phyloP scores from a whole-genome alignment of 352 stramenopile genomes.

The Hyaloperonospora arabidopsidis region DNA sequence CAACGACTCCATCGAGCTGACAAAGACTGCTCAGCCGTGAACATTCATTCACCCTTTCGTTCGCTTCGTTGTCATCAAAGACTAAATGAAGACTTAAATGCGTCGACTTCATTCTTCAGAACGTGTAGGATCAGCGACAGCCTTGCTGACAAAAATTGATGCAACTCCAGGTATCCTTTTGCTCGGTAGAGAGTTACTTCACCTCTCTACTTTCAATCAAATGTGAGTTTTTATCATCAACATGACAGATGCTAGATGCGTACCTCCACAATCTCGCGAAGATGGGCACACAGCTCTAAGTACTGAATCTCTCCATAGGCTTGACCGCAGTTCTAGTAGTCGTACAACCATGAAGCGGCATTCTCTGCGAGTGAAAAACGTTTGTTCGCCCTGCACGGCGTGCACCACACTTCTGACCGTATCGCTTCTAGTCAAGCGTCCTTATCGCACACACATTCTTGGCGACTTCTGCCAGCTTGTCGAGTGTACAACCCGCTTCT shows the following conservation, averaged over 20 bases:
- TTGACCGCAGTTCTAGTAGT: conserved; percentile 96
- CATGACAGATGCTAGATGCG: too few relatives aligned
- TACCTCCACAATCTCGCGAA: conserved; percentile 91
- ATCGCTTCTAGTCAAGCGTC: conserved; percentile 90
- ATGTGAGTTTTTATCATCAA: not conserved
- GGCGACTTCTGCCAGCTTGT: conserved; percentile 26
- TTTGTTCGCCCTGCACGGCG: conserved; percentile 96
- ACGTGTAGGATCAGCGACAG: conserved; percentile 45
- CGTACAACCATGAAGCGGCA: conserved; percentile 94
- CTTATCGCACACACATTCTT: conserved; percentile 59
- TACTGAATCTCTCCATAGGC: conserved; percentile 98
- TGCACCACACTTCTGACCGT: conserved; percentile 94
- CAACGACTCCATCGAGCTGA: too few relatives aligned
- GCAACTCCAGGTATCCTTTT: conserved; percentile 71
- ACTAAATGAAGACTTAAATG: conserved; percentile 92
- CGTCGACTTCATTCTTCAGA: conserved; percentile 46
- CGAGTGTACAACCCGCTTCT: conserved; percentile 68
- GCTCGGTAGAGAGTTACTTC: conserved; percentile 44
- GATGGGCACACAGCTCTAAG: conserved; percentile 85
- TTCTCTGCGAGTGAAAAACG: conserved; percentile 95
- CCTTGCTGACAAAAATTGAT: conserved; percentile 67
- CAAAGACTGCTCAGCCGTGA: not conserved
- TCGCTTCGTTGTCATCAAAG: conserved; percentile 96
- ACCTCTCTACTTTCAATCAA: conserved; percentile 34
- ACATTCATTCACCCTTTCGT: conserved; percentile 88